Conservation (phyloP, 768 basidiomycete genomes). For the Termitomyces heimii region DNA sequence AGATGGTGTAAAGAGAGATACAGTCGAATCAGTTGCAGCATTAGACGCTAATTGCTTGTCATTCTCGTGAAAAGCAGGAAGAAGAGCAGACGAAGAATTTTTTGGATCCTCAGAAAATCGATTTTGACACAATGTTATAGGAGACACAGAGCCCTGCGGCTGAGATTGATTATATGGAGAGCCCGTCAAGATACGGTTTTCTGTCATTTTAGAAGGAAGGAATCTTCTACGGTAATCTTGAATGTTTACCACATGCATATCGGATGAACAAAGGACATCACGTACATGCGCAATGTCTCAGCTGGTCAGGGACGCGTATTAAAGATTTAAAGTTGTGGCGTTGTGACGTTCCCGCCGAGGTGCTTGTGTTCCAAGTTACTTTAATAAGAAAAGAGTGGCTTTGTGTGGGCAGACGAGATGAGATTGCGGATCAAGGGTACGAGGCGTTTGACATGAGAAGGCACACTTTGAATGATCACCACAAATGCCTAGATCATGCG, state of each 20-base stretch:
- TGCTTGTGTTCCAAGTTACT: background rate
- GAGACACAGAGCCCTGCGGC: background rate
- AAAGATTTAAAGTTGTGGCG: too few species aligned
- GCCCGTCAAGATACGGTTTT: background rate
- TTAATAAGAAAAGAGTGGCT: background rate
- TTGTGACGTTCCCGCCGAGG: background rate
- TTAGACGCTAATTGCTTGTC: conserved; percentile 3
- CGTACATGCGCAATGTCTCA: background rate
- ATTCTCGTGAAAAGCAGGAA: conserved; percentile 1
- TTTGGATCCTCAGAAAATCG: background rate
- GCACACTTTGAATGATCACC: background rate
- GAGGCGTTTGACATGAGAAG: background rate
- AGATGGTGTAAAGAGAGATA: background rate
- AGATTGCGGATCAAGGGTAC: background rate
- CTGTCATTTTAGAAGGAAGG: background rate
- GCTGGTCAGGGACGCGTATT: background rate
- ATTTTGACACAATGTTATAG: background rate
- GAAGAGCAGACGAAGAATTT: background rate
- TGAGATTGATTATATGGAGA: background rate
- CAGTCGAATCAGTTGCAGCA: conserved; percentile 1
- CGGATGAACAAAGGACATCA: background rate
- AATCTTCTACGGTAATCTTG: background rate
- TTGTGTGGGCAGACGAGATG: background rate
- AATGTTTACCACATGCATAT: background rate
- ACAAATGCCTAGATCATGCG: background rate